These are phyloP conservation scores for Pseudogymnoascus sp. DNA, from an alignment of 2,329 filamentous ascomycete species.

Conservation along the genomic window DNA sequence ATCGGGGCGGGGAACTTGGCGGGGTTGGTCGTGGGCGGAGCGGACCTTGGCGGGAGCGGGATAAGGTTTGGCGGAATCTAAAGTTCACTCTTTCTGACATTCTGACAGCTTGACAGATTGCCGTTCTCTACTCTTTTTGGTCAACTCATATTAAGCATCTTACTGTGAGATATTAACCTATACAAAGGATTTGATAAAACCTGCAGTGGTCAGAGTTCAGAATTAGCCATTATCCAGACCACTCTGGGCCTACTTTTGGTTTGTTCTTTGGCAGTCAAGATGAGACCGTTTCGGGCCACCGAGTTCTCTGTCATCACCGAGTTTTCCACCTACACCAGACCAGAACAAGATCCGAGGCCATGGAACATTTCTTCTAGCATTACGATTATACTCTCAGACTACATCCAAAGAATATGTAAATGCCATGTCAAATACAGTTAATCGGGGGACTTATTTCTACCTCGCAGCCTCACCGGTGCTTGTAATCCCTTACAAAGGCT, in stretches of 20 bases:
- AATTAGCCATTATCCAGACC: neutral
- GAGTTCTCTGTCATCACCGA: too few relatives aligned
- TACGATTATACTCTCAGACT: too few relatives aligned
- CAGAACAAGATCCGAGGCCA: too few relatives aligned
- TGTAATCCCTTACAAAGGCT: too few relatives aligned
- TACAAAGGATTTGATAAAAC: neutral
- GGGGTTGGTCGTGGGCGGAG: neutral
- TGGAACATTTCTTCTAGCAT: too few relatives aligned
- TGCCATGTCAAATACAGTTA: neutral
- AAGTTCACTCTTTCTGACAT: neutral
- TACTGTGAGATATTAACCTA: neutral
- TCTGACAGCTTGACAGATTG: neutral
- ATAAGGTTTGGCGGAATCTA: neutral
- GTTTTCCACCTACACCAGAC: too few relatives aligned
- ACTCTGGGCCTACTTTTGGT: too few relatives aligned
- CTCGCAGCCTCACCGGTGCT: too few relatives aligned
- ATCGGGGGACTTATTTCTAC: too few relatives aligned
- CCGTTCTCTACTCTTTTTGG: neutral
- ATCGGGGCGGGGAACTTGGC: neutral
- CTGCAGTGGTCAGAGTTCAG: neutral
- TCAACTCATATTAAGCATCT: neutral
- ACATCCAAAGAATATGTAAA: neutral
- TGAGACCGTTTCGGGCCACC: too few relatives aligned
- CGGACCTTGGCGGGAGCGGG: neutral
- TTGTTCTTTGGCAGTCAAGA: too few relatives aligned